Base-by-base conservation (phyloP, 2,329 filamentous ascomycete genomes). In the Microascus cirrosus region DNA sequence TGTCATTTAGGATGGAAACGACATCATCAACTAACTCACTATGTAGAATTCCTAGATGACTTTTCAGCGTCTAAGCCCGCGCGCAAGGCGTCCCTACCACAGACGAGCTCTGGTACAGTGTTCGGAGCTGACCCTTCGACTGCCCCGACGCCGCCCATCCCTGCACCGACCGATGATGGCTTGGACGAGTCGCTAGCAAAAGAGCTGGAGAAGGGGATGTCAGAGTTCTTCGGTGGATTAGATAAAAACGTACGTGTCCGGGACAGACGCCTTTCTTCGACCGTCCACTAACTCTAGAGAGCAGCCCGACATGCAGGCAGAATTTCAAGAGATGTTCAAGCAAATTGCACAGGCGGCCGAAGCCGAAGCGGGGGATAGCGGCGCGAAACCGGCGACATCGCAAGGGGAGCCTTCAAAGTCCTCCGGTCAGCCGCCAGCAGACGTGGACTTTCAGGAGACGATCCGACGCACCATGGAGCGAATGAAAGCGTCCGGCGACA, bases 381-480 rank as follows among this genome's bases (percentile, higher is more conserved):
- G 63, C 11, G 52, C 64, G 53, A 54, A 66, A 8, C 62, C 68
- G 2, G 54, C 57, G 34, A 83, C 63, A 1, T 60, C 64, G 53
- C 18, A 51, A n/a, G 55, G 13, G 18, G 55, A 36, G 8, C 34
- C 55, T 11, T 52, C 55, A n/a, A 51, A 50, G 42, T 62, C 64
- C 11, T 61, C 68, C 6, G 67, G 70, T 24, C 65, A 69, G 32
- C 68, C 72, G 20, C 73, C 74, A 32, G 71, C 75, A 45, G 85
- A 89, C 48, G 83, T 85, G 53, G 83, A 80, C 1, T 99, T 99
- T 71, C 90, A 95, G 68, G 91, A 96, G 60, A 95, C 90, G 0
- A 97, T 99, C 65, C 85, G 87, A 60, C 85, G 85, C 65, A 97
- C 94, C 0, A 96, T 99, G 88, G 90, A 95, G 72, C 87, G 94